Evolutionary conservation across 1,139 yeast species (phyloP), one percentile per base, ranked within the genome.

Genomic region (Candida anutae): DNA sequence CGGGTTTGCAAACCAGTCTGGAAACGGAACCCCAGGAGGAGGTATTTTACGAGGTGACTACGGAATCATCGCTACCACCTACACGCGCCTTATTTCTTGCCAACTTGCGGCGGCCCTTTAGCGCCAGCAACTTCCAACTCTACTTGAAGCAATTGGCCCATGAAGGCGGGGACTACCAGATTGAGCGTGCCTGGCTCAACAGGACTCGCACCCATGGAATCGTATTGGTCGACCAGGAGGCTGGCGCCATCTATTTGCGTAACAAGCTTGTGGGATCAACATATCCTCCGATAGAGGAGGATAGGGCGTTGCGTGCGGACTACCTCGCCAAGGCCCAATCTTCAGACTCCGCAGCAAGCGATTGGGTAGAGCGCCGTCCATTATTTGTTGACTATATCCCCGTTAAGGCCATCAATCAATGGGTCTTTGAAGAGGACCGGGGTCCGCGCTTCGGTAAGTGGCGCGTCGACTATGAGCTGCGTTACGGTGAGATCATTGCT

Each of bases 111-210:
- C 43, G 54, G 9, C 64, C 67, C 6, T 42, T 63, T 28, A 57
- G 60, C 36, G 62, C 64, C 15, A 44, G 45, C 19, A 50, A 49
- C 30, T 59, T 66, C 35, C 69, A 63, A 38, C 46, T 46, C 18
- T 38, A 53, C 32, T 40, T 66, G 33, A 51, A 51, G 27, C 43
- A 42, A 10, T 46, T 56, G 36, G 54, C 52, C 4, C 27, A 25
- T 3, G 39, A 41, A 15, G 56, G 53, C 4, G 52, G 54, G 3
- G 44, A 42, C 2, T 43, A 44, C 19, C 31, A 32, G 2, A 48
- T 65, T 19, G 70, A 64, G 35, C 43, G 72, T 26, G 69, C 69
- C 4, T 66, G 72, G 72, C 45, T 65, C 32, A 65, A 61, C 34
- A 42, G 56, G 22, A 40, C 53, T 19, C 41, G 69, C 38, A 52